These are phyloP conservation scores for Phytophthora citricola DNA, from an alignment of 352 stramenopile species.

Conservation along the genomic window DNA sequence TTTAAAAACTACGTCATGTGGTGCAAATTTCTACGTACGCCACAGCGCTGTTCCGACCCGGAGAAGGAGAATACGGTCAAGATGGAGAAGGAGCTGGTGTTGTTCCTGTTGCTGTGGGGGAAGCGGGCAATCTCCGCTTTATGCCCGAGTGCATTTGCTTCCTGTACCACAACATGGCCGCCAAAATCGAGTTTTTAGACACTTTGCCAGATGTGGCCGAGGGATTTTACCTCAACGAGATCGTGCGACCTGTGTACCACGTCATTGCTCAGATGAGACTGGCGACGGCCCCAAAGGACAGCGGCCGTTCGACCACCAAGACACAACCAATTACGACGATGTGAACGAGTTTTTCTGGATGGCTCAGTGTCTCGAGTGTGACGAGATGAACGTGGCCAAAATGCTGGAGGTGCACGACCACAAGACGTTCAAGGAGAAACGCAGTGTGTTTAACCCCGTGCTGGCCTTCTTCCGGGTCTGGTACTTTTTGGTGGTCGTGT, in stretches of 20 bases:
- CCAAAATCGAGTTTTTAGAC: constrained; percentile 66
- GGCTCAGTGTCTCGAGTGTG: constrained; percentile 63
- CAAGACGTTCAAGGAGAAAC: constrained; percentile 91
- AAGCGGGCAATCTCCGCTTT: constrained; percentile 86
- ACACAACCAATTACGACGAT: constrained; percentile 90
- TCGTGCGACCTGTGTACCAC: constrained; percentile 81
- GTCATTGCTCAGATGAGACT: constrained; percentile 82
- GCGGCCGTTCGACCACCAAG: constrained; percentile 74
- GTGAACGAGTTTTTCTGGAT: constrained; percentile 92
- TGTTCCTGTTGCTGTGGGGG: constrained; percentile 87
- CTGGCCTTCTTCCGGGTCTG: constrained; percentile 86
- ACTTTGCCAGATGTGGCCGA: constrained; percentile 57
- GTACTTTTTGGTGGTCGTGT: constrained; percentile 83
- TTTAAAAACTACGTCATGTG: constrained; percentile 94
- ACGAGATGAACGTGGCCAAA: constrained; percentile 74
- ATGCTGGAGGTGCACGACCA: constrained; percentile 61
- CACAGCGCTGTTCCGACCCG: constrained; percentile 72
- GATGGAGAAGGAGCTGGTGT: constrained; percentile 78
- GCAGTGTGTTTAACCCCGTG: constrained; percentile 86
- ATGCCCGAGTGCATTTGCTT: constrained; percentile 93
- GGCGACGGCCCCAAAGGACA: constrained; percentile 41
- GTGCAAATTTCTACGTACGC: constrained; percentile 93
- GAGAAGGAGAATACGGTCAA: constrained; percentile 45
- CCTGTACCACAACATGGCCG: constrained; percentile 82
- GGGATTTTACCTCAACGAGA: constrained; percentile 68